Base-by-base conservation (phyloP, 192 early-diverging fungal species). In the Coemansia nantahalensis region DNA sequence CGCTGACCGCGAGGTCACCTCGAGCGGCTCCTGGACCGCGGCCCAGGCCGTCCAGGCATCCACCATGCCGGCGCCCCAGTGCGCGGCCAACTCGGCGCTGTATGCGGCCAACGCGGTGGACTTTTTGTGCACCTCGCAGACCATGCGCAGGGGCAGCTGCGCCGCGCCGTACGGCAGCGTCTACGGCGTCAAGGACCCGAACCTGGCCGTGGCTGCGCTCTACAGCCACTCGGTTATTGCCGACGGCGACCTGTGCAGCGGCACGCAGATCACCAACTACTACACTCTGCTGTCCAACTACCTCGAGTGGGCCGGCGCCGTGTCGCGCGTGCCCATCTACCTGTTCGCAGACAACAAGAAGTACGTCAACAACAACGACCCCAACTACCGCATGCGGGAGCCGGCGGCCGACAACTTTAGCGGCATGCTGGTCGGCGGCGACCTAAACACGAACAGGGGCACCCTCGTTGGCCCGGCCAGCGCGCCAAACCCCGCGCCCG, bases 181-280 rank as follows among this genome's bases (percentile, higher is more conserved):
- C n/a, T 72, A 72, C 30, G 68, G 68, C 11, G 52, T 65, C 0
- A 41, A 38, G 34, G 57, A 59, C 34, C 50, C 56, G 1, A 48
- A 72, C n/a, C 48, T 72, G 36, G 68, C 68, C 1, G 54, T 72
- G 14, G 62, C 62, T 5, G 68, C 37, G 0, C 38, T 72, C 21
- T 72, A 72, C 45, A 72, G 68, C 39, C 68, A 72, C 44, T 72
- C 68, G 19, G 51, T 72, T n/a, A 19, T 72, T 2, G 44, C 60
- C 12, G 68, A 62, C 21, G 45, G 64, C 13, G 48, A 45, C 16
- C 53, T 72, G 39, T 72, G 68, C 45, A 41, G 23, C 8, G 51
- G 54, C 45, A 45, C 42, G 6, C 36, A 34, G 18, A 53, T 72
- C 10, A 65, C 45, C 40, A 72, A 51, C 52, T 72, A 56, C 54